These are phyloP conservation scores for Pythium apleroticum DNA, from an alignment of 352 stramenopile species.

Conservation along the genomic window DNA sequence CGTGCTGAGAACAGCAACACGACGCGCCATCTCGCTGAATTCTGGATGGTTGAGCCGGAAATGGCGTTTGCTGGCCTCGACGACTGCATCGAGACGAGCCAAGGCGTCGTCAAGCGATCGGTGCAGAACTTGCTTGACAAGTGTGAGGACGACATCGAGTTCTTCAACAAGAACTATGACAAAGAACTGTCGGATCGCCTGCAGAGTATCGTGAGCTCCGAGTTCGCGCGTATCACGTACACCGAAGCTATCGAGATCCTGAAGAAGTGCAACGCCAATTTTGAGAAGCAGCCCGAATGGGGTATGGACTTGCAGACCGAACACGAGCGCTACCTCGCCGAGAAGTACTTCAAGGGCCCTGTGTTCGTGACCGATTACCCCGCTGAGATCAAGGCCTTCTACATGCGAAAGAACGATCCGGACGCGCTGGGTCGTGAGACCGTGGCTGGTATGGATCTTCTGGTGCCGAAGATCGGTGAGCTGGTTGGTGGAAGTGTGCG, in stretches of 20 bases:
- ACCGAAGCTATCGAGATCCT: constrained; percentile 94
- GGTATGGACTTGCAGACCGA: constrained; percentile 97
- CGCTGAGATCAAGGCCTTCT: constrained; percentile 98
- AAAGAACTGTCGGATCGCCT: constrained; percentile 83
- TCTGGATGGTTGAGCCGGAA: constrained; percentile 98
- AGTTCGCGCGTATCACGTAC: constrained; percentile 95
- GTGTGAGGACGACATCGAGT: constrained; percentile 90
- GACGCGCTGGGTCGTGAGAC: constrained; percentile 84
- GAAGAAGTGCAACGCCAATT: constrained; percentile 77
- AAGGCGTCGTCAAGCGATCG: constrained; percentile 90
- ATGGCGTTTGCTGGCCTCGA: constrained; percentile 80
- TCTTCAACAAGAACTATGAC: constrained; percentile 93
- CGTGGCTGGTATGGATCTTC: constrained; percentile 96
- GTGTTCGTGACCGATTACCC: constrained; percentile 99
- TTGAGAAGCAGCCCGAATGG: constrained; percentile 88
- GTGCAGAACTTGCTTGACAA: constrained; percentile 79
- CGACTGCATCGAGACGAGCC: constrained; percentile 93
- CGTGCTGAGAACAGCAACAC: constrained; percentile 99
- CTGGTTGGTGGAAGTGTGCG: constrained; percentile 96
- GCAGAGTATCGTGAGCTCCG: constrained; percentile 67
- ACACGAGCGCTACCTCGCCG: constrained; percentile 95
- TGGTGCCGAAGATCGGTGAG: constrained; percentile 96
- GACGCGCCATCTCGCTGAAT: constrained; percentile 95
- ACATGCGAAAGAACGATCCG: constrained; percentile 97
- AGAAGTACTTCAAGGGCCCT: constrained; percentile 69